Percentiles rank a stretch among this genome's conserved stretches.
These are phyloP conservation scores for Sphaerobolus stellatus DNA, from an alignment of 1,284 basidiomycete species.

Conservation along the genomic window DNA sequence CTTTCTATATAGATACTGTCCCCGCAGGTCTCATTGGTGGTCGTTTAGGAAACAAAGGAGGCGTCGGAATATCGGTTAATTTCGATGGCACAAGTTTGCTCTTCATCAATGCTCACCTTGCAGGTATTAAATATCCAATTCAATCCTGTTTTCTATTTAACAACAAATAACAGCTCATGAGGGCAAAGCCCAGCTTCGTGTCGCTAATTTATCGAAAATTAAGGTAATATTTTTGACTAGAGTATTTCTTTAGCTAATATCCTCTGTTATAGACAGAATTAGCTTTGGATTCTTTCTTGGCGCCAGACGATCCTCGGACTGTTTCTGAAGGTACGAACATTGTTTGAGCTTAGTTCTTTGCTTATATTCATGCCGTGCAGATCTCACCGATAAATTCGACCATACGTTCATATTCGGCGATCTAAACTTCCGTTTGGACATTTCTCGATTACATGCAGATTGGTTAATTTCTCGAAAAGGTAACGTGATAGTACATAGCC, in stretches of 20 bases:
- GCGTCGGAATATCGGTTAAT: conserved; percentile 79
- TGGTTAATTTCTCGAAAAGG: conserved; percentile 60
- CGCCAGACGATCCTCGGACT: conserved; percentile 58
- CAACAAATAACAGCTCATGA: conserved; percentile 61
- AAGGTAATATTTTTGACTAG: conserved; percentile 44
- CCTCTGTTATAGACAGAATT: conserved; percentile 51
- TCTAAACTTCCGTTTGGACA: conserved; percentile 74
- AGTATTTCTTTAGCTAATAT: neutral
- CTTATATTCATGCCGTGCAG: conserved; percentile 33
- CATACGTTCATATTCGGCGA: conserved; percentile 81
- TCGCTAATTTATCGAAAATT: conserved; percentile 74
- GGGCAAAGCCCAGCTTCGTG: conserved; percentile 62
- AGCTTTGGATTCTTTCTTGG: conserved; percentile 64
- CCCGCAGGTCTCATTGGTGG: conserved; percentile 87
- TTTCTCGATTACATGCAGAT: conserved; percentile 73
- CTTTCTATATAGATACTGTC: conserved; percentile 44
- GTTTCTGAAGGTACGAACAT: conserved; percentile 58
- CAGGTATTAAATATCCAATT: conserved; percentile 48
- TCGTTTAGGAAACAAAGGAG: conserved; percentile 83
- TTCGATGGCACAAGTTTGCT: conserved; percentile 72
- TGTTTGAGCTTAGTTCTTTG: no score
- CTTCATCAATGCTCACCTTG: conserved; percentile 87
- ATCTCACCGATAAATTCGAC: conserved; percentile 82
- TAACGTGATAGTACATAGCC: conserved; percentile 22
- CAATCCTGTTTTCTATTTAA: neutral